Conservation (phyloP, 148 eudicot genomes). For the Heliosperma pusillum region DNA sequence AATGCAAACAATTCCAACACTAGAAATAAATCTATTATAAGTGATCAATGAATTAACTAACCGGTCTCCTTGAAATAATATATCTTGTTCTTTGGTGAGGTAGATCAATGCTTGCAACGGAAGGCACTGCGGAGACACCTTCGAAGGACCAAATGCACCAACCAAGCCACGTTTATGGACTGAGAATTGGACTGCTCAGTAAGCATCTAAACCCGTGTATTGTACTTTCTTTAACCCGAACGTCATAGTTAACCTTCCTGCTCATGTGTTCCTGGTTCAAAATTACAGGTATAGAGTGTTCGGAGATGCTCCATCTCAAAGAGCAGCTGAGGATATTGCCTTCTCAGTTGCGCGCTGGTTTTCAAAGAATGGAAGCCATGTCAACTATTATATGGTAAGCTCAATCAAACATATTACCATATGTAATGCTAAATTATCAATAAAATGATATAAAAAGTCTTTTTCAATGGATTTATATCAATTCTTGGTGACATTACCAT, state of each 20-base stretch:
- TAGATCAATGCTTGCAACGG: constrained; percentile 96
- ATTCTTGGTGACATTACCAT: constrained; percentile 1
- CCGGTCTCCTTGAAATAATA: too few relatives aligned
- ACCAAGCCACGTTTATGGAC: constrained; percentile 86
- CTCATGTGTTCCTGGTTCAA: not conserved
- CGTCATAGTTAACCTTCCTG: not conserved
- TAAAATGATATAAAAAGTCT: too few relatives aligned
- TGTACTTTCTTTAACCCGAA: not conserved
- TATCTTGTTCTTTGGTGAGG: not conserved
- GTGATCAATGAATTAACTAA: too few relatives aligned
- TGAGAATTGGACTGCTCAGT: constrained; percentile 89
- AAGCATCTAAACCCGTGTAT: constrained; percentile 16
- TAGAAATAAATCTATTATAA: too few relatives aligned
- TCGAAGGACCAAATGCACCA: constrained; percentile 67
- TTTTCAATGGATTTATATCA: too few relatives aligned
- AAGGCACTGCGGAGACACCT: constrained; percentile 72
- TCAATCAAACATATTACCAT: not conserved
- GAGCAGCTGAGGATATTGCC: constrained; percentile 88
- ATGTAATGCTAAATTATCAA: not conserved
- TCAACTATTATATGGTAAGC: constrained; percentile 83
- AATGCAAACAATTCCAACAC: not conserved
- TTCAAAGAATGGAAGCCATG: constrained; percentile 65
- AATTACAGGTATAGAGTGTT: constrained; percentile 61
- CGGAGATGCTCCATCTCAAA: constrained; percentile 81
- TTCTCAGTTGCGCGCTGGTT: constrained; percentile 72